Conservation (phyloP, 176 grass and related monocot species). For the Coix lacrymajobi region DNA sequence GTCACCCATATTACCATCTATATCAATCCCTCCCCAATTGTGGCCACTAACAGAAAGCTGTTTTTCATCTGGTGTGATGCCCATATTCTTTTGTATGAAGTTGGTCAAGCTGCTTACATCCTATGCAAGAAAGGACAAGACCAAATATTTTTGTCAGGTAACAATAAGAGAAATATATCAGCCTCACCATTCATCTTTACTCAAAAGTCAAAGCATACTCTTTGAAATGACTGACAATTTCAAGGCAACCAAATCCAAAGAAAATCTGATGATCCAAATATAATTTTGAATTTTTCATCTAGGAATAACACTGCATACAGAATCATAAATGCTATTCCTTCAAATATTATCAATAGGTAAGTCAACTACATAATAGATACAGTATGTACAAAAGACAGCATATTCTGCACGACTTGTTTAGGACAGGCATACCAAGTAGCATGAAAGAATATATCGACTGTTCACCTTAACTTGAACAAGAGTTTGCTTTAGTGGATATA, state of each 20-base stretch:
- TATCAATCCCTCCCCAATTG: constrained; percentile 82
- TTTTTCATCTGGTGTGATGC: constrained; percentile 73
- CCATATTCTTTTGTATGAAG: constrained; percentile 87
- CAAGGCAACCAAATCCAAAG: background rate
- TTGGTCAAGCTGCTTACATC: constrained; percentile 81
- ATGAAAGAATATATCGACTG: background rate
- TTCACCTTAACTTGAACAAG: constrained; percentile 13
- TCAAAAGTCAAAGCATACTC: constrained; percentile 4
- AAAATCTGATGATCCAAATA: background rate
- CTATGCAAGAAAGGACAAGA: constrained; percentile 35
- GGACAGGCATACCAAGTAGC: background rate
- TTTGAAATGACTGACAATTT: background rate
- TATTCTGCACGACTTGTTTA: background rate
- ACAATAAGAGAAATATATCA: constrained; percentile 26
- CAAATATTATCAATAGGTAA: background rate
- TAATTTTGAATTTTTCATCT: background rate
- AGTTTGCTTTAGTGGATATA: background rate
- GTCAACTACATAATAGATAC: background rate
- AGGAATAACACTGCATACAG: background rate
- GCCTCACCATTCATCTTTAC: background rate
- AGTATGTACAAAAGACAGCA: background rate
- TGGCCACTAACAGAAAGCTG: constrained; percentile 83
- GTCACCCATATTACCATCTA: constrained; percentile 49
- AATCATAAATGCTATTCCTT: background rate
- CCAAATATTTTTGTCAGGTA: background rate